Conservation (phyloP, 805 yeast species). For the Candida vaughaniae region DNA sequence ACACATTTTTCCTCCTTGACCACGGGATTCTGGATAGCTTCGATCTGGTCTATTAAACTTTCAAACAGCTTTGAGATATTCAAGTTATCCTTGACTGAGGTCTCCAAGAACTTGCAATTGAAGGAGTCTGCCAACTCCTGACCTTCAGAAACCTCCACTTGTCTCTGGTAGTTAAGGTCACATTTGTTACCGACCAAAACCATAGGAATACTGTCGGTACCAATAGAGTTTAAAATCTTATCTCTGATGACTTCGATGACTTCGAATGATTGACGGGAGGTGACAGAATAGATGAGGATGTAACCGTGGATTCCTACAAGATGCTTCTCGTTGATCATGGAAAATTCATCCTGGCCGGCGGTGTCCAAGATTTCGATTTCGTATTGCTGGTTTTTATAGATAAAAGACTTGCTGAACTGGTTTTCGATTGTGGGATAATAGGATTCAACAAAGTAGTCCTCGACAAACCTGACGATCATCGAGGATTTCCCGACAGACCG, state of each 20-base stretch:
- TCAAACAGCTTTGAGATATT: constrained; percentile 57
- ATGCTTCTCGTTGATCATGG: constrained; percentile 75
- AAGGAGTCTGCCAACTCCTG: constrained; percentile 41
- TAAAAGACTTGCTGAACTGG: constrained; percentile 70
- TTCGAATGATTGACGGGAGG: constrained; percentile 75
- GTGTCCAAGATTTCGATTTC: constrained; percentile 86
- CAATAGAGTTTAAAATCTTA: constrained; percentile 70
- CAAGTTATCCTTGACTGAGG: constrained; percentile 47
- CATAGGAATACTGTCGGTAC: constrained; percentile 48
- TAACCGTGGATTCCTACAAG: constrained; percentile 83
- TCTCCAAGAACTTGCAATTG: constrained; percentile 47
- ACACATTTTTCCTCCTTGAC: constrained; percentile 51
- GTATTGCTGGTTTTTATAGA: constrained; percentile 70
- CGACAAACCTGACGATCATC: constrained; percentile 79
- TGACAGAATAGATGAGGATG: constrained; percentile 76
- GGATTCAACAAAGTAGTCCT: constrained; percentile 82
- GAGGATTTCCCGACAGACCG: constrained; percentile 89
- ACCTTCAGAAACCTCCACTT: constrained; percentile 61
- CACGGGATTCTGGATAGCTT: constrained; percentile 56
- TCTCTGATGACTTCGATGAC: constrained; percentile 75
- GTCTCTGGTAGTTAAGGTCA: constrained; percentile 60
- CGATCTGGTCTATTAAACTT: constrained; percentile 56
- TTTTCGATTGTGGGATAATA: constrained; percentile 92
- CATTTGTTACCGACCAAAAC: constrained; percentile 69
- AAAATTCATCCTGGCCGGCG: constrained; percentile 90